These are phyloP conservation scores for Dictyostelium citrinum DNA, from an alignment of 78 protist species.

Conservation along the genomic window DNA sequence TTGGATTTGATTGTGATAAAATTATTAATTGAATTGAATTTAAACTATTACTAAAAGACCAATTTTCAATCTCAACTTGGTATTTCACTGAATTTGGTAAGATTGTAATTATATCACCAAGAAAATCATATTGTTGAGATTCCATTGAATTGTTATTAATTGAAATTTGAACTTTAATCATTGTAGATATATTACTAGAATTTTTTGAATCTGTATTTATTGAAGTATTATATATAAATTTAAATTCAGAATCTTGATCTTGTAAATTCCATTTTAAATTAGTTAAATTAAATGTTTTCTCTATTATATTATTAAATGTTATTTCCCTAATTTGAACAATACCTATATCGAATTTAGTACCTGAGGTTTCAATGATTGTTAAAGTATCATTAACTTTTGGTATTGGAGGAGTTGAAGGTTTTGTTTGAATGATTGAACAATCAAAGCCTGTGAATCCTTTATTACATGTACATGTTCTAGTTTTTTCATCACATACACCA, in stretches of 20 bases:
- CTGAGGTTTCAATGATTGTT: not conserved
- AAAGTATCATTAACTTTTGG: not conserved
- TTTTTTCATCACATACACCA: not conserved
- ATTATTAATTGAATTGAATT: not conserved
- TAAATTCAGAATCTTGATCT: not conserved
- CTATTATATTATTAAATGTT: not conserved
- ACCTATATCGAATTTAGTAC: not conserved
- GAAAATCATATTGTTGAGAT: constrained; percentile 1
- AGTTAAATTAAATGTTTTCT: not conserved
- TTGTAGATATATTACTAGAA: not conserved
- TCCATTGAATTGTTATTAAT: not conserved
- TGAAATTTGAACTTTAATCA: not conserved
- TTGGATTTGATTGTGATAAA: not conserved
- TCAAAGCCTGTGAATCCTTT: not conserved
- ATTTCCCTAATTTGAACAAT: not conserved
- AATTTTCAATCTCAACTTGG: not conserved
- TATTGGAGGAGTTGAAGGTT: not conserved
- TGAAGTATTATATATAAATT: not conserved
- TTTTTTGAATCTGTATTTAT: not conserved
- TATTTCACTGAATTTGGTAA: constrained; percentile 34
- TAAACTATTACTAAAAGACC: not conserved
- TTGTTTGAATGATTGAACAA: not conserved
- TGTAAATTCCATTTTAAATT: not conserved
- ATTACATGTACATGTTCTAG: not conserved
- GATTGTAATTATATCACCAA: constrained; percentile 19